Conservation (phyloP, 768 basidiomycete species). For the Naganishia onofrii region DNA sequence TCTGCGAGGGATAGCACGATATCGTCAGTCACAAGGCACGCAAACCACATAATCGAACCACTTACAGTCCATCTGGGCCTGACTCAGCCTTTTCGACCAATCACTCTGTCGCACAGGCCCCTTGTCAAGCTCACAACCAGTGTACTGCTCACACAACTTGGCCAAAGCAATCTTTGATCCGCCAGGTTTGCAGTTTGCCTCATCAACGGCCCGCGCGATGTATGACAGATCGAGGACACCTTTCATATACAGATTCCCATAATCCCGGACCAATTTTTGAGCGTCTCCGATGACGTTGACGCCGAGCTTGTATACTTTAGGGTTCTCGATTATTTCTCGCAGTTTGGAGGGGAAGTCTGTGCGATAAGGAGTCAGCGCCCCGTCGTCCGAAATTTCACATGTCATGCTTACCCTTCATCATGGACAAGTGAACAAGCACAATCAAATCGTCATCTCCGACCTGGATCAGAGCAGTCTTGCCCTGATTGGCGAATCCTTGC, state of each 20-base stretch:
- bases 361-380: neutral
- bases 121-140: conserved; percentile 40
- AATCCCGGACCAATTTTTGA: conserved; percentile 45
- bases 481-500: conserved; percentile 31
- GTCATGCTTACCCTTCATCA: conserved; percentile 36
- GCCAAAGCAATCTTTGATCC: conserved; percentile 39
- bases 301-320: conserved; percentile 39
- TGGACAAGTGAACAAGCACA: conserved; percentile 40
- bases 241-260: conserved; percentile 34
- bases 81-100: conserved; percentile 38
- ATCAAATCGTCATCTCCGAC: conserved; percentile 40
- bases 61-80: conserved; percentile 45
- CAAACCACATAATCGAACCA: neutral
- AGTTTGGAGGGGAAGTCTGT: conserved; percentile 39
- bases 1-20: conserved; percentile 32
- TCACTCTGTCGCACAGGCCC: conserved; percentile 38
- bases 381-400: neutral
- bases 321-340: conserved; percentile 35
- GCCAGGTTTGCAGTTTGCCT: conserved; percentile 41
- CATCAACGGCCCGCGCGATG: conserved; percentile 46
- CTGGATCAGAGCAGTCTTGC: conserved; percentile 41
- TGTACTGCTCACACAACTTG: conserved; percentile 38
- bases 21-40: too few relatives aligned
- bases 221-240: conserved; percentile 42
- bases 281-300: conserved; percentile 45